Evolutionary conservation across 345 rosid species (phyloP), one percentile per base, ranked within the genome.

Genomic region (Melaleuca alternifolia): DNA sequence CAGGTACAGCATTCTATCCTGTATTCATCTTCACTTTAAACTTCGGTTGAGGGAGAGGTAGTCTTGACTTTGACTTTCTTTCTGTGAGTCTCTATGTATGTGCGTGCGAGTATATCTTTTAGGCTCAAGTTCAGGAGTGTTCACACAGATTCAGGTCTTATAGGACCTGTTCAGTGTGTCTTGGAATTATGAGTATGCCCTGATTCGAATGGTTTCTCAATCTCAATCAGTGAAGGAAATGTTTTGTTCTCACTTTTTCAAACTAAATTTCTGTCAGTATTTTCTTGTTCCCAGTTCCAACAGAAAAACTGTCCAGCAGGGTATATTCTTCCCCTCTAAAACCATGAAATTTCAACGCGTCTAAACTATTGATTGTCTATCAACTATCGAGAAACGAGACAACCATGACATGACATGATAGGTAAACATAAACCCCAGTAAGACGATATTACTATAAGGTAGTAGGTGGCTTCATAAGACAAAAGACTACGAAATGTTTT

Each of bases 1-100:
- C 99, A 97, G 98, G 99, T 97, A 88, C 23, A 51, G 0, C 44
- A 62, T 46, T 56, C 52, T 2, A 20, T 12, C 76, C 52, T 30
- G 15, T 61, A 51, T 50, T 41, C 41, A 50, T 44, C 15, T 28
- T 54, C 71, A 5, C 26, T 84, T 24, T 37, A 28, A 53, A 18
- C 57, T 52, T n/a, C 18, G 20, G 85, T 10, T 33, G 48, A 30
- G 8, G 41, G 14, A 51, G 11, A 23, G 61, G 52, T 2, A 83
- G 41, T 33, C 5, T 30, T 20, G 59, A 21, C 54, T 82, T 26
- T 9, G 30, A 82, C 24, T 33, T 14, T 54, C 41, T 51, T 51
- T 51, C 21, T 54, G 28, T 8, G 41, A 10, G 8, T 75, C 81
- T 79, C 24, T 79, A 62, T 51, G 15, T 13, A 20, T 65, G 37